phyloP scores from a whole-genome alignment of 495 filamentous ascomycete genomes.

The Geoglossum glabrum region DNA sequence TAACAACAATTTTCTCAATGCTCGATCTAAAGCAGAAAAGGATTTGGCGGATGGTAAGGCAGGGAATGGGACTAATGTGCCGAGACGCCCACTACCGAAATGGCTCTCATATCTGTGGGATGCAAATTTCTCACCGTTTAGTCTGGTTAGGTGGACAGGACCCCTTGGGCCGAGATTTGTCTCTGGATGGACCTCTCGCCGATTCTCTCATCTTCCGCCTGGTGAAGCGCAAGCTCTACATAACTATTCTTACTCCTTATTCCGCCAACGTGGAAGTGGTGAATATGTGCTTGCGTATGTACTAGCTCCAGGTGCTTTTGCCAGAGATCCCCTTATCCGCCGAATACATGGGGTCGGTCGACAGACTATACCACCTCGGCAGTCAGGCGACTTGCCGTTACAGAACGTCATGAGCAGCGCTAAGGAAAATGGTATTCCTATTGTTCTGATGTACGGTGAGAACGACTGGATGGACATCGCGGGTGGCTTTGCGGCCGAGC shows the following conservation, averaged over 20 bases:
- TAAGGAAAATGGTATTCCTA: slow-evolving; percentile 53
- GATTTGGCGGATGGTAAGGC: slow-evolving; percentile 12
- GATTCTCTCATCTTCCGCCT: slow-evolving; percentile 70
- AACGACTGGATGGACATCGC: slow-evolving; percentile 96
- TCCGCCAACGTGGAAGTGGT: slow-evolving; percentile 75
- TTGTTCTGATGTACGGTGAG: slow-evolving; percentile 89
- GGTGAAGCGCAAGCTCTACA: slow-evolving; percentile 74
- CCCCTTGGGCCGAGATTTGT: slow-evolving; percentile 80
- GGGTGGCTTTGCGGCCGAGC: slow-evolving; percentile 61
- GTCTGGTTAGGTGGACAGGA: slow-evolving; percentile 71
- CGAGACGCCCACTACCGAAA: slow-evolving; percentile 45
- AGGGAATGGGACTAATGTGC: slow-evolving; percentile 15
- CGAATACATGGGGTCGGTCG: slow-evolving; percentile 74
- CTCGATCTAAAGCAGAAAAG: slow-evolving; percentile 20
- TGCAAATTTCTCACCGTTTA: slow-evolving; percentile 89
- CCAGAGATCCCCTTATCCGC: slow-evolving; percentile 68
- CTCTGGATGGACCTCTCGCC: slow-evolving; percentile 81
- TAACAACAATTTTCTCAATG: slow-evolving; percentile 40
- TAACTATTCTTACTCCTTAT: slow-evolving; percentile 85
- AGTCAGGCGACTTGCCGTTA: slow-evolving; percentile 6
- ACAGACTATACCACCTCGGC: slow-evolving; percentile 25
- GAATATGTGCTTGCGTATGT: slow-evolving; percentile 90
- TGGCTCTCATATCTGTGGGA: slow-evolving; percentile 93
- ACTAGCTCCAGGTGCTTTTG: slow-evolving; percentile 82
- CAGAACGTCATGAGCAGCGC: not conserved